Evolutionary conservation across 345 rosid genomes (phyloP).

Genomic region (Linum usitatissimum): DNA sequence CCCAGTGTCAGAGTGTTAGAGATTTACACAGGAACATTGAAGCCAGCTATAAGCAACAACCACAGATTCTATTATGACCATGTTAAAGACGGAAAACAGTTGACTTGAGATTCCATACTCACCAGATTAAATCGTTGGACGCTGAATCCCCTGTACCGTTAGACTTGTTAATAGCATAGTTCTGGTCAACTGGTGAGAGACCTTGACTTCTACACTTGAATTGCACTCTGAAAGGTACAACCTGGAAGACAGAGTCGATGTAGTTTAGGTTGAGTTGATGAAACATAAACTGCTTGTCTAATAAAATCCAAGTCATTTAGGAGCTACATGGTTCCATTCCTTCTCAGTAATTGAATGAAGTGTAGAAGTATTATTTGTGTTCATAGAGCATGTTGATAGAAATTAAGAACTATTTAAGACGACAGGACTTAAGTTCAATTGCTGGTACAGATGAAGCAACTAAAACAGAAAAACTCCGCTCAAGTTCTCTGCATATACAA

Average conservation of each 20-base stretch:
- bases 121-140: constrained; percentile 67
- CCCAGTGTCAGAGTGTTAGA: neutral
- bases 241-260: constrained; percentile 17
- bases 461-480: neutral
- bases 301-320: neutral
- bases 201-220: constrained; percentile 49
- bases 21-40: neutral
- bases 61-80: too few species aligned
- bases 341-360: neutral
- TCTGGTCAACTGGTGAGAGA: constrained; percentile 16
- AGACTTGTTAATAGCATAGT: constrained; percentile 20
- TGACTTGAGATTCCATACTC: constrained; percentile 9
- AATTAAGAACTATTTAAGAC: too few species aligned
- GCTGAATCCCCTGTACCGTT: constrained; percentile 14
- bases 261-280: neutral
- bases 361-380: neutral
- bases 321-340: neutral
- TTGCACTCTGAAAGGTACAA: constrained; percentile 49
- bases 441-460: neutral
- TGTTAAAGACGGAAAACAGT: neutral
- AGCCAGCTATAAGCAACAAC: neutral
- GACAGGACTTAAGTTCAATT: neutral
- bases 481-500: neutral
- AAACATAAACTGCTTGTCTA: neutral
- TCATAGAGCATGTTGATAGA: neutral